Conservation (phyloP, 768 basidiomycete species). For the Phallus indusiatus region DNA sequence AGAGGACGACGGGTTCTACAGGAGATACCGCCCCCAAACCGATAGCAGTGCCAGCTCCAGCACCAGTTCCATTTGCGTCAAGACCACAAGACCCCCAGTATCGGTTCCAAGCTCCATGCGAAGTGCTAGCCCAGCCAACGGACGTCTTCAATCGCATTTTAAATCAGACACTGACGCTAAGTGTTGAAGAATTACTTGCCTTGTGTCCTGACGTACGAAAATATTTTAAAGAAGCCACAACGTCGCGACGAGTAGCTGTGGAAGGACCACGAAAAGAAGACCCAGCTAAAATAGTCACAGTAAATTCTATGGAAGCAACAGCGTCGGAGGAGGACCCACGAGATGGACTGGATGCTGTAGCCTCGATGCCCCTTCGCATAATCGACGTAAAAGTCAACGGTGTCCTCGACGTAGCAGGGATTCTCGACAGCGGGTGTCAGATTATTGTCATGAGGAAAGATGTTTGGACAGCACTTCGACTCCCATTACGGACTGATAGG, state of each 20-base stretch:
- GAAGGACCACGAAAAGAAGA: too few relatives aligned
- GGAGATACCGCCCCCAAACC: too few relatives aligned
- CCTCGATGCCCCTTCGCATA: neutral
- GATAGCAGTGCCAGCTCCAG: too few relatives aligned
- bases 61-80: too few relatives aligned
- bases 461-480: neutral
- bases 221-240: neutral
- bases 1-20: too few relatives aligned
- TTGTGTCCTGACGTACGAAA: neutral
- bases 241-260: neutral
- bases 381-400: neutral
- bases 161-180: neutral
- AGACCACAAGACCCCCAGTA: neutral
- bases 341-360: neutral
- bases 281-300: neutral
- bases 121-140: neutral
- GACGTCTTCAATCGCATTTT: neutral
- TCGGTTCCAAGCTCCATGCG: neutral
- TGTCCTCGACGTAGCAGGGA: neutral
- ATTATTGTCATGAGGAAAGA: neutral
- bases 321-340: neutral
- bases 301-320: neutral
- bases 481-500: neutral
- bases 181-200: neutral
- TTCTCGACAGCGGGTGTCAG: neutral